Conservation (phyloP, 1,284 basidiomycete species). For the Limonomyces culmigenus region DNA sequence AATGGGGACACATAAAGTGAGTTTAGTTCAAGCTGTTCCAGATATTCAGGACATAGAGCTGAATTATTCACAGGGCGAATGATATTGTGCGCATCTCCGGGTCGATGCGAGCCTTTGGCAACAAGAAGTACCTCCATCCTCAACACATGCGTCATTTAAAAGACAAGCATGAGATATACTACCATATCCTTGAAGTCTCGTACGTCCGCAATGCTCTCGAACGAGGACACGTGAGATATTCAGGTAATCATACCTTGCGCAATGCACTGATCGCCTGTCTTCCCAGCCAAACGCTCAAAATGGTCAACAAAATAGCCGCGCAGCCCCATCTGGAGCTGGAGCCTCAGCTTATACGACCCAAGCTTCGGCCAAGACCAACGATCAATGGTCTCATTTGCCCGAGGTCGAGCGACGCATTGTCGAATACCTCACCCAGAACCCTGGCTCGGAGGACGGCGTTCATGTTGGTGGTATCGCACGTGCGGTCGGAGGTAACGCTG, state of each 20-base stretch:
- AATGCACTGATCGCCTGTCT: no score
- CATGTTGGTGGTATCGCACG: conserved; percentile 28
- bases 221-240: conserved; percentile 17
- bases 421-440: conserved; percentile 21
- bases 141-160: conserved; percentile 44
- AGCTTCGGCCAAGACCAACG: conserved; percentile 8
- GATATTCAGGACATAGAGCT: no score
- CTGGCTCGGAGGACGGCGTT: conserved; percentile 23
- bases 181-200: conserved; percentile 52
- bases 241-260: background rate
- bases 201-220: conserved; percentile 26
- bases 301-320: no score
- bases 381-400: conserved; percentile 23
- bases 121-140: conserved; percentile 71
- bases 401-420: conserved; percentile 31
- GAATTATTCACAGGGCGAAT: background rate
- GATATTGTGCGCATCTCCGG: conserved; percentile 79
- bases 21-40: no score
- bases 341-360: conserved; percentile 18
- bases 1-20: conserved; percentile 31
- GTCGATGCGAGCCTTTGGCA: conserved; percentile 75
- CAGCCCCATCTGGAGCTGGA: conserved; percentile 2
- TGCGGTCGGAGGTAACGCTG: conserved; percentile 13
- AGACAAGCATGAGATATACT: conserved; percentile 72
- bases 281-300: no score